Percentiles rank a stretch among this genome's conserved stretches.
phyloP scores from a whole-genome alignment of 2,329 filamentous ascomycete genomes.

The Xylariomycetidae sp. region DNA sequence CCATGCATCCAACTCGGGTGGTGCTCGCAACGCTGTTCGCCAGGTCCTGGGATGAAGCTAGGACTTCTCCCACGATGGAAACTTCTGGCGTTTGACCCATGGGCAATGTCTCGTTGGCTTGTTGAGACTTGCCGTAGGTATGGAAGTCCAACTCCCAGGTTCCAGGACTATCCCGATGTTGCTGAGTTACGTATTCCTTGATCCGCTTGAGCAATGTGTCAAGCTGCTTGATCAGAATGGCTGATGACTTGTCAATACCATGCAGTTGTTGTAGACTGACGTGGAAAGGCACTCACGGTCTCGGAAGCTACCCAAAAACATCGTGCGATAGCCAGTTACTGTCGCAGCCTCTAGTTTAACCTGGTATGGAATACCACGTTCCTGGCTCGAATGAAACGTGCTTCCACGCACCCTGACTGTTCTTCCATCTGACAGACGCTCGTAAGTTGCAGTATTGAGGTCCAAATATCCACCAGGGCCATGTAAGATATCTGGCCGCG shows the following conservation, averaged over 20 bases:
- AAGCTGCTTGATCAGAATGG: slow-evolving; percentile 37
- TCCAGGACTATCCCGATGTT: slow-evolving; percentile 10
- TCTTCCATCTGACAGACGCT: slow-evolving; percentile 32
- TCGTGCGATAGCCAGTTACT: slow-evolving; percentile 35
- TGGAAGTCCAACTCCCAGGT: slow-evolving; percentile 38
- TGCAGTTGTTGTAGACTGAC: background rate
- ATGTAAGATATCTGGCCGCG: slow-evolving; percentile 40
- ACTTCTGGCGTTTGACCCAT: slow-evolving; percentile 35
- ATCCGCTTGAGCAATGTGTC: slow-evolving; percentile 28
- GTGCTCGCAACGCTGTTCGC: slow-evolving; percentile 36
- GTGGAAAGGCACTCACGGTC: slow-evolving; percentile 29
- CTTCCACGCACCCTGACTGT: slow-evolving; percentile 35
- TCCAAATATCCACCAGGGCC: slow-evolving; percentile 45
- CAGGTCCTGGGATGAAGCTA: slow-evolving; percentile 38
- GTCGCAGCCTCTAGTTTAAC: slow-evolving; percentile 44
- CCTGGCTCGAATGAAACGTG: slow-evolving; percentile 27
- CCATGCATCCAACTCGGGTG: slow-evolving; percentile 34
- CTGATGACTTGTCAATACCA: slow-evolving; percentile 9
- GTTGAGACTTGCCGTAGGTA: slow-evolving; percentile 36
- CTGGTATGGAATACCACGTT: slow-evolving; percentile 30
- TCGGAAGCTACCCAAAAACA: slow-evolving; percentile 39
- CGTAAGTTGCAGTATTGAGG: slow-evolving; percentile 34
- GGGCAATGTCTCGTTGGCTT: no score
- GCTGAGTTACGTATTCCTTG: slow-evolving; percentile 20
- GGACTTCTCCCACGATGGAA: slow-evolving; percentile 40